Evolutionary conservation across 257 asterid genomes (phyloP).

Genomic region (Fraxinus cuspidata): DNA sequence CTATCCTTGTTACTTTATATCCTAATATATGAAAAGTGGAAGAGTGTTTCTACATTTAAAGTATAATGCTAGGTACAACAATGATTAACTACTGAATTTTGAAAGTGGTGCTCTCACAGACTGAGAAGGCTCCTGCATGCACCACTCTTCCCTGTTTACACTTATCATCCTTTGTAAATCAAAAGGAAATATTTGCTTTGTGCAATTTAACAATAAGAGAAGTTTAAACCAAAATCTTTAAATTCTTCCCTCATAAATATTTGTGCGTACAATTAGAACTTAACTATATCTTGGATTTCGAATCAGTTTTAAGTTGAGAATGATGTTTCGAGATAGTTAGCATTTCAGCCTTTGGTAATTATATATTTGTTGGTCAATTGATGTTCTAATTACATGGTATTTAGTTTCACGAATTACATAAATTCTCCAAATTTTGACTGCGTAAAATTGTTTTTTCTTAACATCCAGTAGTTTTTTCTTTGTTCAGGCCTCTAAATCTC

Average conservation of each 20-base stretch:
- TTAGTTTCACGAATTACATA: background rate
- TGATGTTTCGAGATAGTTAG: background rate
- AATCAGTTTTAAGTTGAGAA: background rate
- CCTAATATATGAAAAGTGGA: background rate
- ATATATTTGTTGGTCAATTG: background rate
- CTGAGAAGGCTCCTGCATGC: background rate
- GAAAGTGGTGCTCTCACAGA: background rate
- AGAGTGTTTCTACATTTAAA: background rate
- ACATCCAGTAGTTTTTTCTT: conserved; percentile 54
- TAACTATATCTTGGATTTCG: background rate
- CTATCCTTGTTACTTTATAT: too few relatives aligned
- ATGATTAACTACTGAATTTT: background rate
- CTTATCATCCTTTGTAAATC: background rate
- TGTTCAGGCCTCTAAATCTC: conserved; percentile 53
- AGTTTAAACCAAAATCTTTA: background rate
- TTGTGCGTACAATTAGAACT: background rate
- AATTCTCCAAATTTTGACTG: background rate
- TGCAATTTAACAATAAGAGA: background rate
- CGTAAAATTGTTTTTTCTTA: conserved; percentile 24
- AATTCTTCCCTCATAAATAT: background rate
- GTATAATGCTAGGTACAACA: too few relatives aligned
- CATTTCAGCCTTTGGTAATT: background rate
- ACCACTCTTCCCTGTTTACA: background rate
- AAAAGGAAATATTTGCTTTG: background rate
- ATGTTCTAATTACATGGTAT: background rate